Conservation (phyloP, 345 rosid species). For the Eucalyptus tenuipes region DNA sequence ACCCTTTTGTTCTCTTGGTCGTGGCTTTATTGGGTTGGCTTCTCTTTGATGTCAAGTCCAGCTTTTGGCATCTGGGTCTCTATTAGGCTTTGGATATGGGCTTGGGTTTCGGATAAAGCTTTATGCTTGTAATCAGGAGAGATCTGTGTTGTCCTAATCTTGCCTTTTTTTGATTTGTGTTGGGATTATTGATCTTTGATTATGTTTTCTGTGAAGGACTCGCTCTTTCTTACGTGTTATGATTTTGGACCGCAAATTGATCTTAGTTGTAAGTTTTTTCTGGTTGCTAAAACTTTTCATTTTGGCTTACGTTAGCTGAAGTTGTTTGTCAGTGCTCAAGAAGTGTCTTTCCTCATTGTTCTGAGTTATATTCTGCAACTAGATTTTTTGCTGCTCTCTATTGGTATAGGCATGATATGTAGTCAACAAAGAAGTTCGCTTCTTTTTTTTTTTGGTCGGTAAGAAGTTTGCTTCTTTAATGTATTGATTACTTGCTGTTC, state of each 20-base stretch:
- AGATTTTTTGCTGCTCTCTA: neutral
- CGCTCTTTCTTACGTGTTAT: neutral
- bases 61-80: neutral
- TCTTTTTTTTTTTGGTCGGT: too few relatives aligned
- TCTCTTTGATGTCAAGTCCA: neutral
- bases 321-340: neutral
- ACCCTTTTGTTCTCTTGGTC: neutral
- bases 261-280: neutral
- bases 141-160: neutral
- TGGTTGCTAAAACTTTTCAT: neutral
- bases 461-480: neutral
- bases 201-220: neutral
- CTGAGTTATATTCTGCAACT: neutral
- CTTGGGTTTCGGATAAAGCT: neutral
- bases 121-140: neutral
- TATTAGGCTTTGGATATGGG: neutral
- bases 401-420: neutral
- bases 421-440: neutral
- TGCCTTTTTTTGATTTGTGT: neutral
- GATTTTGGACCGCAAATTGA: neutral
- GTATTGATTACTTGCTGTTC: neutral
- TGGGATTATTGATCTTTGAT: neutral
- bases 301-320: neutral
- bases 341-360: neutral
- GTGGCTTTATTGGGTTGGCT: neutral